Conservation (phyloP, 148 eudicot species). For the Rhododendron griersonianum region DNA sequence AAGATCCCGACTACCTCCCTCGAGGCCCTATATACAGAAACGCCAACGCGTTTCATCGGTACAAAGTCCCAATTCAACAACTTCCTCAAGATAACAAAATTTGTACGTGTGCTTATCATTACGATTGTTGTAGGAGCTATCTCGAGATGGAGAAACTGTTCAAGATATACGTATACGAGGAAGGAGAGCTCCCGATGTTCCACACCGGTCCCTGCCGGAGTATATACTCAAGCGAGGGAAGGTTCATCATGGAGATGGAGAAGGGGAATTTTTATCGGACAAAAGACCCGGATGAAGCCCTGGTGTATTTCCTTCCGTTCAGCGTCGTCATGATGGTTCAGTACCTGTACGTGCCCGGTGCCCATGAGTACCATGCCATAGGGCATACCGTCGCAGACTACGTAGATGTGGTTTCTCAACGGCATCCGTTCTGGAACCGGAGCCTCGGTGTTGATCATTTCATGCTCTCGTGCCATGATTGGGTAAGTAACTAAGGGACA, state of each 20-base stretch:
- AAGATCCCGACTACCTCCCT: slow-evolving; percentile 37
- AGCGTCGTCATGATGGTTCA: too few relatives aligned
- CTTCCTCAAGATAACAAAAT: not conserved
- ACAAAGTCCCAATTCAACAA: not conserved
- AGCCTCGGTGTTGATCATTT: slow-evolving; percentile 39
- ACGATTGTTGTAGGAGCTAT: slow-evolving; percentile 42
- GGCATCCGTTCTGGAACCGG: slow-evolving; percentile 34
- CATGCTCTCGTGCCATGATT: slow-evolving; percentile 77
- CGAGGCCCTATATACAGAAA: slow-evolving; percentile 36
- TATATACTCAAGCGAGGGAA: slow-evolving; percentile 50
- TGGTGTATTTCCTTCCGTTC: too few relatives aligned
- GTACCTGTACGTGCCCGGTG: too few relatives aligned
- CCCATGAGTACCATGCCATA: slow-evolving; percentile 24
- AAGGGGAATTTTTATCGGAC: slow-evolving; percentile 27
- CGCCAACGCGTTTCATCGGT: slow-evolving; percentile 42
- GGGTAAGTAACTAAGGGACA: slow-evolving; percentile 29
- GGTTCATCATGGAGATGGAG: slow-evolving; percentile 57
- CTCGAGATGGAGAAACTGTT: slow-evolving; percentile 55
- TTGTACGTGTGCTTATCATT: not conserved
- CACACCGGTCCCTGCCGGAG: slow-evolving; percentile 46
- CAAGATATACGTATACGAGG: slow-evolving; percentile 56
- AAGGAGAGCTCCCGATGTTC: slow-evolving; percentile 56
- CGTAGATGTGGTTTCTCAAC: slow-evolving; percentile 11
- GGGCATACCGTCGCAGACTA: slow-evolving; percentile 40
- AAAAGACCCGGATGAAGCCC: slow-evolving; percentile 25